Base-by-base conservation (phyloP, 352 stramenopile genomes). In the Phytophthora pistaciae region DNA sequence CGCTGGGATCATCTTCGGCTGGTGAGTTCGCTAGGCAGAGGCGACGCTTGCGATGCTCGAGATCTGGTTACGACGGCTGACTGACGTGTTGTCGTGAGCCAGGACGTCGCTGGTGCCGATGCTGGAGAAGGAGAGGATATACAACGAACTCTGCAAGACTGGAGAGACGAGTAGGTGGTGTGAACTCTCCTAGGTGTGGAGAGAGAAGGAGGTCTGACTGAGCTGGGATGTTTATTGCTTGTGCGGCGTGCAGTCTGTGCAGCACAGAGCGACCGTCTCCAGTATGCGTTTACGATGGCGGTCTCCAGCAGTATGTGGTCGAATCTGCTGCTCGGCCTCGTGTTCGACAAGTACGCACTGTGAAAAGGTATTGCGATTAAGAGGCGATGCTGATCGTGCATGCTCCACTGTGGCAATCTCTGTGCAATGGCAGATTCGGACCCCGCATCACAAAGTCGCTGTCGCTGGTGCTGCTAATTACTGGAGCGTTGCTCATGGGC, bases 201-300 rank as follows among this genome's bases (percentile, higher is more conserved):
- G 9, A 53, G 9, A 29, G 20, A 36, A 3, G 18, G 25, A 31
- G 49, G 54, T 38, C 53, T 59, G 16, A 21, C 33, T 58, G 6
- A 60, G 18, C 8, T 57, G 18, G 16, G 16, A 21, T 61, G 21
- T 14, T 65, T 36, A 29, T 31, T 66, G n/a, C 42, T 20, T 66
- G 33, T 42, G 27, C 27, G 3, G 27, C 27, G 27, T 29, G 27
- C 27, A 91, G 83, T 88, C 52, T 91, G 83, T 44, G 66, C 72
- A 25, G 72, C 72, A 29, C 83, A 91, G 63, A 91, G 78, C 46
- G 78, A 88, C 56, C 74, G 74, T 33, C 72, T 91, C 8, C 83
- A 91, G 54, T 88, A 84, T 36, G 80, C 80, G 8, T 91, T 88
- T 66, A 90, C 82, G 23, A 86, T 91, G 69, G 78, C 78, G 21